These are phyloP conservation scores for Pleurotus pulmonarius DNA, from an alignment of 768 basidiomycete species.

Conservation along the genomic window DNA sequence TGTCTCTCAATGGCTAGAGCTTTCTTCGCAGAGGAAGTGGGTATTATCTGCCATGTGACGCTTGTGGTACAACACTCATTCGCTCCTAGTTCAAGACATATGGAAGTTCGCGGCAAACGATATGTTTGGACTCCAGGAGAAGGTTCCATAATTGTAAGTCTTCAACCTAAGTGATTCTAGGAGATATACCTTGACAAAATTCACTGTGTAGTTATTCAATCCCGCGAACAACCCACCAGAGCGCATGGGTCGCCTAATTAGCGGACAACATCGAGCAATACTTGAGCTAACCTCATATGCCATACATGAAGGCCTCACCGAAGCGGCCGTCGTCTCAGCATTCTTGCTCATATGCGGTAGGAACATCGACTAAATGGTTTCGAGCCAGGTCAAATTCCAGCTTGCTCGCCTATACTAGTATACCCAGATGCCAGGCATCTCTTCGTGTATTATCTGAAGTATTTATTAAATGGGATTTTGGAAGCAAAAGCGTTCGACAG, in stretches of 20 bases:
- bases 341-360: constrained; percentile 58
- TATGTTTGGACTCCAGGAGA: constrained; percentile 58
- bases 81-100: constrained; percentile 36
- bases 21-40: constrained; percentile 37
- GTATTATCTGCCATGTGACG: background rate
- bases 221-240: constrained; percentile 28
- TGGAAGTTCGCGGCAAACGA: constrained; percentile 45
- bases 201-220: constrained; percentile 40
- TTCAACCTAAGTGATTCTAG: background rate
- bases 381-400: too few species aligned
- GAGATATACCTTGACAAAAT: background rate
- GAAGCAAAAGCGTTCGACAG: too few species aligned
- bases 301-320: constrained; percentile 50
- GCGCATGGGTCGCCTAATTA: constrained; percentile 48
- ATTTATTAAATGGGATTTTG: too few species aligned
- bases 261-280: constrained; percentile 35
- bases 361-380: constrained; percentile 47
- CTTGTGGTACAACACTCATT: background rate
- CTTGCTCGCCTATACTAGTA: too few species aligned
- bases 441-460: too few species aligned
- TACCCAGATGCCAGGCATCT: too few species aligned
- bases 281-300: constrained; percentile 58
- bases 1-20: constrained; percentile 49
- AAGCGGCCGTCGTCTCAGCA: constrained; percentile 46
- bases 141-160: constrained; percentile 49